Conservation (phyloP, 805 yeast species). For the Aciculoconidium aculeatum region DNA sequence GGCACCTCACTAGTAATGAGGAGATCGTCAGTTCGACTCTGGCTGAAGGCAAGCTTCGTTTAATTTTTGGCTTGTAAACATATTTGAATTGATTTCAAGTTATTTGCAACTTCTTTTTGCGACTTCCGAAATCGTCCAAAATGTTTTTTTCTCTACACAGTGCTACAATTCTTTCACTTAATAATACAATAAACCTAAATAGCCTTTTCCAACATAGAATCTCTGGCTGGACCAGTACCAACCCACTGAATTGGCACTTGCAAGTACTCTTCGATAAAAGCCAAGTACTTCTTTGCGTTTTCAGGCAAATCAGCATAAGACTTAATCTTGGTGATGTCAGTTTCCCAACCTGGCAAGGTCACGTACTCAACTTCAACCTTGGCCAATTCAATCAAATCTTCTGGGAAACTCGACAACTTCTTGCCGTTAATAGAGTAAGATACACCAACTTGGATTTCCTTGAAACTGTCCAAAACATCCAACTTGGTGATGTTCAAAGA, state of each 20-base stretch:
- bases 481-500: conserved; percentile 89
- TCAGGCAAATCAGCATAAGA: conserved; percentile 76
- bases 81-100: no score
- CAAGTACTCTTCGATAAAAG: conserved; percentile 79
- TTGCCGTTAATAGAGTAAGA: conserved; percentile 78
- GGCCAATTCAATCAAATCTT: conserved; percentile 74
- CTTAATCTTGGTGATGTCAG: conserved; percentile 68
- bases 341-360: conserved; percentile 92
- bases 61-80: no score
- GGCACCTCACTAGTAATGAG: no score
- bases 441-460: conserved; percentile 83
- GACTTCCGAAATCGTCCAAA: no score
- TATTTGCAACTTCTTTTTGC: no score
- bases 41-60: no score
- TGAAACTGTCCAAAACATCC: conserved; percentile 88
- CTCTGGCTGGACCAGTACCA: conserved; percentile 98
- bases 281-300: conserved; percentile 79
- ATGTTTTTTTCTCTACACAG: no score
- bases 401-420: conserved; percentile 79
- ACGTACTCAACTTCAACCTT: conserved; percentile 89
- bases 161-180: no score
- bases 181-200: no score
- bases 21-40: no score
- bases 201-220: conserved; percentile 71
- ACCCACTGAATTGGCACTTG: conserved; percentile 91